Percentiles rank a stretch among this genome's conserved stretches.
Conservation (phyloP, 805 yeast species). For the Nakazawaea wyomingensis region DNA sequence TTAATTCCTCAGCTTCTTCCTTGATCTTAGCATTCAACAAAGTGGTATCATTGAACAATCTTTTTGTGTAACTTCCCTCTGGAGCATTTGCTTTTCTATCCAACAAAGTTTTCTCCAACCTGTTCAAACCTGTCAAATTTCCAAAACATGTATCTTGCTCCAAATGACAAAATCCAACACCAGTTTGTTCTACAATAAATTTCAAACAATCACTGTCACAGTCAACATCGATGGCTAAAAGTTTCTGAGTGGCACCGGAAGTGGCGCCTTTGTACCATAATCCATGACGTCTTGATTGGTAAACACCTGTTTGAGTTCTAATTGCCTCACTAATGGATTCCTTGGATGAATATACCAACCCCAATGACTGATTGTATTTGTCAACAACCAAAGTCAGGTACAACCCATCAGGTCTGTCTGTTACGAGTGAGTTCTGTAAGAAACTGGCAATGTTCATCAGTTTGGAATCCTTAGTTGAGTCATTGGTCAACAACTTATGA, state of each 20-base stretch:
- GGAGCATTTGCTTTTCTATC: conserved; percentile 70
- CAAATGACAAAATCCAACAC: conserved; percentile 90
- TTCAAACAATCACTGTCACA: conserved; percentile 92
- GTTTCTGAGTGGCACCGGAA: conserved; percentile 89
- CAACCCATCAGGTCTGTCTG: conserved; percentile 85
- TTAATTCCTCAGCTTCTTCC: conserved; percentile 95
- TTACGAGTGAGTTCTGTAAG: conserved; percentile 48
- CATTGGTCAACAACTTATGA: conserved; percentile 26
- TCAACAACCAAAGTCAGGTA: conserved; percentile 82
- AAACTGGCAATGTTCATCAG: conserved; percentile 35
- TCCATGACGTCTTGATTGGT: conserved; percentile 88
- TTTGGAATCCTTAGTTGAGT: conserved; percentile 21
- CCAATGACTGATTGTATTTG: conserved; percentile 64
- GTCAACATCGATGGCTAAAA: conserved; percentile 65
- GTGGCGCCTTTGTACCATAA: conserved; percentile 96
- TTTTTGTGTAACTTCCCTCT: conserved; percentile 88
- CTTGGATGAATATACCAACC: conserved; percentile 84
- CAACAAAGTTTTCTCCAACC: conserved; percentile 61
- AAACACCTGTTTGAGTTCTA: conserved; percentile 79
- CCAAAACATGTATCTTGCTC: conserved; percentile 82
- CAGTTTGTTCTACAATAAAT: conserved; percentile 80
- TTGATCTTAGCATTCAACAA: conserved; percentile 80
- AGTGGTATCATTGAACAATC: conserved; percentile 74
- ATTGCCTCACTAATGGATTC: conserved; percentile 82
- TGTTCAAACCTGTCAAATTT: conserved; percentile 55